Evolutionary conservation across 345 rosid species (phyloP).

Genomic region (Eucalyptus sp.): DNA sequence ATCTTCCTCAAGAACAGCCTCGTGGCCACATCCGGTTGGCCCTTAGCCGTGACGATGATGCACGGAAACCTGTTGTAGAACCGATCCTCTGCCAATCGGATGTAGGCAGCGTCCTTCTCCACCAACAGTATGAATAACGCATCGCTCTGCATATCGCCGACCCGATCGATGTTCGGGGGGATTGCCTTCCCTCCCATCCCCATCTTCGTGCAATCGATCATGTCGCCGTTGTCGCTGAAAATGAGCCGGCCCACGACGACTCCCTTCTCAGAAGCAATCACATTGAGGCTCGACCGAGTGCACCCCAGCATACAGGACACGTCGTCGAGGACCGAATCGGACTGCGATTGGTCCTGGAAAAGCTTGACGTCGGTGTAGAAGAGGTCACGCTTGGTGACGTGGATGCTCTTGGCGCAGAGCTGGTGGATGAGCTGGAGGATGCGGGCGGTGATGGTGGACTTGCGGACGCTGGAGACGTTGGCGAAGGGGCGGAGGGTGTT

Average conservation of each 20-base stretch:
- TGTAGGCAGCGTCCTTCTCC: slow-evolving; percentile 95
- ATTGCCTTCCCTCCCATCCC: slow-evolving; percentile 99
- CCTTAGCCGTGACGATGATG: slow-evolving; percentile 88
- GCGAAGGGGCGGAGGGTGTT: slow-evolving; percentile 87
- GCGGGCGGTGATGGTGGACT: slow-evolving; percentile 72
- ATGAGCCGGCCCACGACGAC: slow-evolving; percentile 90
- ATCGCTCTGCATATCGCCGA: slow-evolving; percentile 93
- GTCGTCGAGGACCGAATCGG: slow-evolving; percentile 79
- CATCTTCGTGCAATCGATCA: slow-evolving; percentile 98
- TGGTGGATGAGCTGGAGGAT: slow-evolving; percentile 91
- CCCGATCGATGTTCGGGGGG: slow-evolving; percentile 89
- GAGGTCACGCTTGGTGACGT: slow-evolving; percentile 96
- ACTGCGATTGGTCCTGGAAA: slow-evolving; percentile 96
- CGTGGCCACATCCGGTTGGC: slow-evolving; percentile 96
- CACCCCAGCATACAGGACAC: slow-evolving; percentile 95
- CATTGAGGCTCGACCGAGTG: slow-evolving; percentile 89
- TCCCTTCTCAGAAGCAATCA: slow-evolving; percentile 87
- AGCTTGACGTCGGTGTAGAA: slow-evolving; percentile 98
- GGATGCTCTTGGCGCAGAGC: slow-evolving; percentile 70
- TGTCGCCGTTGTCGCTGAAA: slow-evolving; percentile 93
- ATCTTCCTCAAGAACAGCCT: slow-evolving; percentile 90
- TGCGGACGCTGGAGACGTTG: slow-evolving; percentile 72
- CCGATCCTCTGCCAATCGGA: slow-evolving; percentile 87
- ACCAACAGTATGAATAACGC: slow-evolving; percentile 78
- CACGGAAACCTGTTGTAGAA: slow-evolving; percentile 94